Evolutionary conservation across 768 basidiomycete species (phyloP).

Genomic region (Auriculariales sp.): DNA sequence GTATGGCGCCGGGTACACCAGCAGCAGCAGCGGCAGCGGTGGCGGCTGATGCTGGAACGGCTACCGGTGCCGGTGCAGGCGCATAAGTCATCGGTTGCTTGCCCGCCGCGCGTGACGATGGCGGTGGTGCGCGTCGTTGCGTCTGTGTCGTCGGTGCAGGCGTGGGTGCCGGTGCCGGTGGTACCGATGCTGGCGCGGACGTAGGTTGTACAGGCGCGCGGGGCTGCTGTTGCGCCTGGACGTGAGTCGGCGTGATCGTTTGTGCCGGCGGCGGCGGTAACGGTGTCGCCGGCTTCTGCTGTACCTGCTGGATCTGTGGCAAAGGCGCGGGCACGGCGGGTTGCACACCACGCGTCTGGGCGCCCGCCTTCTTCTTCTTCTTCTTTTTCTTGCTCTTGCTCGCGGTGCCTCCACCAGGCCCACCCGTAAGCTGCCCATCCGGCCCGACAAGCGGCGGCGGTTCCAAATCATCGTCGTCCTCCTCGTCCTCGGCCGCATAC

Average conservation of each 20-base stretch:
- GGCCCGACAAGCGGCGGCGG: neutral
- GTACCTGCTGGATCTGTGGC: slow-evolving; percentile 12
- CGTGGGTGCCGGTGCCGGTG: slow-evolving; percentile 12
- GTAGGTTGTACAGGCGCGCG: slow-evolving; percentile 7
- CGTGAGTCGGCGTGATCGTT: slow-evolving; percentile 18
- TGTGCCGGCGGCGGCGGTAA: slow-evolving; percentile 12
- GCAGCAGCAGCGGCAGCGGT: slow-evolving; percentile 16
- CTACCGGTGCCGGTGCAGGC: slow-evolving; percentile 18
- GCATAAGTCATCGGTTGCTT: slow-evolving; percentile 84
- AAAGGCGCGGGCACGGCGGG: slow-evolving; percentile 10
- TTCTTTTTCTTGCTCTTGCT: slow-evolving; percentile 35
- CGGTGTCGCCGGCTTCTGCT: slow-evolving; percentile 18
- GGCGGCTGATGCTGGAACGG: slow-evolving; percentile 17
- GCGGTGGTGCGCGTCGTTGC: slow-evolving; percentile 28
- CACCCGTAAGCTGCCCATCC: neutral
- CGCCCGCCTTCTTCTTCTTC: slow-evolving; percentile 28
- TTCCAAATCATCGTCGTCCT: neutral
- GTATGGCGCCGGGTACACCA: no score
- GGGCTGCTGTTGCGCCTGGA: no score
- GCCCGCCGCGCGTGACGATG: slow-evolving; percentile 74
- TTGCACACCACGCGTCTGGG: slow-evolving; percentile 15
- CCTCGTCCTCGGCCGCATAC: neutral
- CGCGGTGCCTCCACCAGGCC: slow-evolving; percentile 3
- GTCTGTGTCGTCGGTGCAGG: slow-evolving; percentile 19
- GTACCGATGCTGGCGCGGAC: slow-evolving; percentile 2